phyloP scores from a whole-genome alignment of 352 stramenopile species.

The Phytophthora pini region DNA sequence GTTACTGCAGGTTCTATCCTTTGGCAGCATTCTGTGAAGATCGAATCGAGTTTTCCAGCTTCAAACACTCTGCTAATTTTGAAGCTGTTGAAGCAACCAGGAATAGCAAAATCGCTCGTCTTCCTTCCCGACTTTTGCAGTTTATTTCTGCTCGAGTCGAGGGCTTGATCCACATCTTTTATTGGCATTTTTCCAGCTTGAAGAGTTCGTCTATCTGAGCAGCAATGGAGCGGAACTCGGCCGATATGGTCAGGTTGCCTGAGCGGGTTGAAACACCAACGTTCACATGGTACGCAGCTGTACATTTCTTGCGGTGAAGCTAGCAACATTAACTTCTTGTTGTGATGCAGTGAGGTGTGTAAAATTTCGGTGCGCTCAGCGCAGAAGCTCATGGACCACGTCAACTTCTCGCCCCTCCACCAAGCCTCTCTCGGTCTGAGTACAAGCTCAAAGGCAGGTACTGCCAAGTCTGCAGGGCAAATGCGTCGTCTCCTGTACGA shows the following conservation, averaged over 20 bases:
- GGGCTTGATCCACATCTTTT: slow-evolving; percentile 4
- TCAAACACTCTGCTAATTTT: slow-evolving; percentile 19
- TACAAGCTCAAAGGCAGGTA: slow-evolving; percentile 21
- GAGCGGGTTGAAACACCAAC: slow-evolving; percentile 54
- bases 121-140: slow-evolving; percentile 4
- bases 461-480: slow-evolving; percentile 25
- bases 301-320: neutral
- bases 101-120: slow-evolving; percentile 32
- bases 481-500: slow-evolving; percentile 81
- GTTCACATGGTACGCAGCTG: slow-evolving; percentile 68
- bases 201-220: neutral
- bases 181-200: neutral
- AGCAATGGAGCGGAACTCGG: slow-evolving; percentile 18
- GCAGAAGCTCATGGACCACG: slow-evolving; percentile 88
- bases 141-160: slow-evolving; percentile 32
- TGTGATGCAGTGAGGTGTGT: slow-evolving; percentile 74
- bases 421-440: slow-evolving; percentile 74
- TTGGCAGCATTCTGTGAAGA: too few species aligned
- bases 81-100: slow-evolving; percentile 11
- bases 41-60: too few species aligned
- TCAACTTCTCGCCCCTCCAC: slow-evolving; percentile 90
- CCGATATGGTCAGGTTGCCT: slow-evolving; percentile 28
- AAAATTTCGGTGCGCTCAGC: slow-evolving; percentile 89
- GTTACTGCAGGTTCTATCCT: too few species aligned
- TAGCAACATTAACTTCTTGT: slow-evolving; percentile 8